Evolutionary conservation across 305 asterid species (phyloP), one percentile per base, ranked within the genome.

Genomic region (Lippia alba): DNA sequence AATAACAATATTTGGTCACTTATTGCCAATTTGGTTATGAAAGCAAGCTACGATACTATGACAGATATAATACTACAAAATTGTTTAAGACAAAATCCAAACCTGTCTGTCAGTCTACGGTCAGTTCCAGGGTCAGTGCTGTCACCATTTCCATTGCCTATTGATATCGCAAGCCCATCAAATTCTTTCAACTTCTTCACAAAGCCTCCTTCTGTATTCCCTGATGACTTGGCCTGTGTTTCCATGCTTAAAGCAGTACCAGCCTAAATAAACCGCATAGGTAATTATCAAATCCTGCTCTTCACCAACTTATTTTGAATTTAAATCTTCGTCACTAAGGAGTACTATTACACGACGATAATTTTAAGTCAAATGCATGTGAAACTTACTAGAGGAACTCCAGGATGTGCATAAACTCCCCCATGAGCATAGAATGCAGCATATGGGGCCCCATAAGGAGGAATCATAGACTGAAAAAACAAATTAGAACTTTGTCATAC

Each of bases 381-480:
- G 30, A 70, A 46, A 75, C 96, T 91, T 81, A 94, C 99, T 44
- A 87, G 39, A 71, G 91, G 91, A 82, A 94, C 88, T 49, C 94
- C 97, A 57, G 90, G 95, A 77, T 88, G 99, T 51, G 96, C 74
- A 76, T 88, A 90, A 72, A 89, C 85, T 30, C 98, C 98, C 61
- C 96, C 94, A 56, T 86, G 96, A 59, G 94, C 83, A 75, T 87
- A 94, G 71, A 91, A 81, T 74, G 97, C 97, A 14, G 96, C 92
- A 78, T 87, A 94, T 4, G 96, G 99, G 56, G 87, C 59, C 49
- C 96, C 97, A 79, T 89, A 94, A 61, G 94, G 92, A 45, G 96
- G 79, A 77, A 94, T 84, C 96, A 92, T 85, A 61, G 96, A 79
- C 97, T 94, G 84, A 44, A 64, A 67, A 78, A 64, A 78, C 59